phyloP scores from a whole-genome alignment of 129 eudicot genomes.

The Helichrysum umbraculigerum region DNA sequence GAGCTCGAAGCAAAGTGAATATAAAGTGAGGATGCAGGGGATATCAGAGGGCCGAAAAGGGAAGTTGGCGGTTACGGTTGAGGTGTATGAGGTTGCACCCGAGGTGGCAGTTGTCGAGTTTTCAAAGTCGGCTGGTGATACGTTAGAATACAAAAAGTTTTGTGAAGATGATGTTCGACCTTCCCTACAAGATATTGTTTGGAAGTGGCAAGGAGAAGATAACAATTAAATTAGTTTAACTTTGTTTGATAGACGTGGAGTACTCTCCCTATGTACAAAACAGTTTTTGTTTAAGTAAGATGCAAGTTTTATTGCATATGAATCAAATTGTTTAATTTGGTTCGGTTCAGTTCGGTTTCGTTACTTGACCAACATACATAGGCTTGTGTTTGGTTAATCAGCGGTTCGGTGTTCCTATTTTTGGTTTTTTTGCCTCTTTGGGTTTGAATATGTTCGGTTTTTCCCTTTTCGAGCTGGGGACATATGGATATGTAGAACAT shows the following conservation, averaged over 20 bases:
- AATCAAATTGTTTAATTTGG: not conserved
- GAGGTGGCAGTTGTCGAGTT: constrained; percentile 78
- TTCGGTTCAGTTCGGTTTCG: not conserved
- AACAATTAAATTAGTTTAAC: constrained; percentile 28
- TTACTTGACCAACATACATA: not conserved
- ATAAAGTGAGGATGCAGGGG: constrained; percentile 66
- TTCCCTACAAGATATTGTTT: constrained; percentile 69
- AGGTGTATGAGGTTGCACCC: constrained; percentile 82
- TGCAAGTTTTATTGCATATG: not conserved
- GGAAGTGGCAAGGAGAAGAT: constrained; percentile 93
- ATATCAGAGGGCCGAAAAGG: constrained; percentile 75
- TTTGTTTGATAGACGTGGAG: constrained; percentile 13
- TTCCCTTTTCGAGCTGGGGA: not conserved
- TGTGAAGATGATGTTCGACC: constrained; percentile 74
- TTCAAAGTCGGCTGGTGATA: constrained; percentile 70
- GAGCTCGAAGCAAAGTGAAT: constrained; percentile 53
- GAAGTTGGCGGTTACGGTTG: constrained; percentile 61
- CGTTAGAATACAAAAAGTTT: constrained; percentile 66
- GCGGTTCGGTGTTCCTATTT: too few species aligned
- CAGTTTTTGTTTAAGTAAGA: constrained; percentile 8
- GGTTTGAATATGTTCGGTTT: not conserved
- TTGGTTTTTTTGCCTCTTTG: too few species aligned
- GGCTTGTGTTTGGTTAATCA: not conserved
- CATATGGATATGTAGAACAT: not conserved
- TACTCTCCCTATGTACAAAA: constrained; percentile 8